Evolutionary conservation across 2,329 filamentous ascomycete genomes (phyloP).

Genomic region (Plectosphaerella sp.): DNA sequence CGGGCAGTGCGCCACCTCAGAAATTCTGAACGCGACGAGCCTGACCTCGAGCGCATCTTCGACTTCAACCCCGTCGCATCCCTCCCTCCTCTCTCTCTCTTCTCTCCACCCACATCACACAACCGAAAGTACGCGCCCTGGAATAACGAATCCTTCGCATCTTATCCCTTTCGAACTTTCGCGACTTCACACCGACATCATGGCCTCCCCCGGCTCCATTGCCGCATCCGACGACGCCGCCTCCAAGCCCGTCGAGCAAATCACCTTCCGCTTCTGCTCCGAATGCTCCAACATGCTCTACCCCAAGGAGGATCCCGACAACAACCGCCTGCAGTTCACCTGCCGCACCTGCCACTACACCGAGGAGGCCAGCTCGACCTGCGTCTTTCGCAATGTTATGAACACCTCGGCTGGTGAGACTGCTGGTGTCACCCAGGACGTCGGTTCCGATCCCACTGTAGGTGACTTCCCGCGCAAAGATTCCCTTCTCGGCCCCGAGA

Average conservation of each 20-base stretch:
- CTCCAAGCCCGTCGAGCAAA: conserved; percentile 65
- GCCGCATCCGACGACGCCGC: conserved; percentile 34
- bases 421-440: conserved; percentile 94
- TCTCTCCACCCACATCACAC: no score
- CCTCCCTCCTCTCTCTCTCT: no score
- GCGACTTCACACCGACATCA: conserved; percentile 17
- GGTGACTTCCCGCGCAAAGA: conserved; percentile 51
- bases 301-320: conserved; percentile 85
- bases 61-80: no score
- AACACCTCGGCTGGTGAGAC: conserved; percentile 91
- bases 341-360: conserved; percentile 94
- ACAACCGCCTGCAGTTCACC: conserved; percentile 84
- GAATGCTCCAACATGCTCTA: conserved; percentile 99
- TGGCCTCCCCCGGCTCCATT: conserved; percentile 56
- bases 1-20: no score
- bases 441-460: conserved; percentile 97
- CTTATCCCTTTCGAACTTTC: no score
- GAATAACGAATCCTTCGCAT: no score
- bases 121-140: no score
- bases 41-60: no score
- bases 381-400: conserved; percentile 93
- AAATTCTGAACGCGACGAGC: no score
- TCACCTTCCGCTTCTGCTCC: conserved; percentile 96
- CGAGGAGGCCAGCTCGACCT: conserved; percentile 80
- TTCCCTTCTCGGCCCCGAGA: conserved; percentile 21